Base-by-base conservation (phyloP, 257 asterid species). In the Primulina huaijiensis region DNA sequence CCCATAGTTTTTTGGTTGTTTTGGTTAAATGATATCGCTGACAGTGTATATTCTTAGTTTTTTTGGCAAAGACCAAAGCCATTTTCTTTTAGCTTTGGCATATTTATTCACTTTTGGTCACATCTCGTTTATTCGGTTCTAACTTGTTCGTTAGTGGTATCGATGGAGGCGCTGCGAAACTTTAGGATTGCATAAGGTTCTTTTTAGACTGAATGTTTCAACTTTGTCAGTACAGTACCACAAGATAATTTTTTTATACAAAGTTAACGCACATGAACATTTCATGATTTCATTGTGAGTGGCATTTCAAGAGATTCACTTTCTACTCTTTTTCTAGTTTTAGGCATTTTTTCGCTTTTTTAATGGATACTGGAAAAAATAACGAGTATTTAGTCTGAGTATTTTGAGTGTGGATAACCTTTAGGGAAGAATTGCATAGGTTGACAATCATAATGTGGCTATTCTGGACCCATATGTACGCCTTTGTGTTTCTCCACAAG, bases 361-460 rank as follows among this genome's bases (percentile, higher is more conserved):
- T 64, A 2, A 38, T 38, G 50, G 50, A 38, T 38, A 38, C 3
- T 43, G n/a, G 3, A n/a, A 43, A 43, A 38, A 43, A 43, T 3
- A 3, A 3, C 4, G 4, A 35, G 53, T 43, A 10, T 43, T 30
- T 33, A 56, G 46, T 20, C 29, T 21, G 62, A 50, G 62, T 12
- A 37, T 30, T 25, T 11, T 34, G 43, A 40, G 40, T 19, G 12
- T 70, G 20, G 8, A 60, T 25, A 55, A 43, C 46, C 35, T 46
- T 25, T 57, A 23, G 58, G 75, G 64, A 70, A 31, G 31, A 25
- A 75, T 35, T 30, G 10, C 52, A 63, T 27, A 33, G 35, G 62
- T 55, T 20, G 43, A 21, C 19, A 61, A 37, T 56, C 56, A 69
- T 19, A 33, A 3, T 53, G 30, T 62, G 40, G 17, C 63, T 64